Conservation (phyloP, 2,329 filamentous ascomycete genomes). For the Fusarium sambucinum region DNA sequence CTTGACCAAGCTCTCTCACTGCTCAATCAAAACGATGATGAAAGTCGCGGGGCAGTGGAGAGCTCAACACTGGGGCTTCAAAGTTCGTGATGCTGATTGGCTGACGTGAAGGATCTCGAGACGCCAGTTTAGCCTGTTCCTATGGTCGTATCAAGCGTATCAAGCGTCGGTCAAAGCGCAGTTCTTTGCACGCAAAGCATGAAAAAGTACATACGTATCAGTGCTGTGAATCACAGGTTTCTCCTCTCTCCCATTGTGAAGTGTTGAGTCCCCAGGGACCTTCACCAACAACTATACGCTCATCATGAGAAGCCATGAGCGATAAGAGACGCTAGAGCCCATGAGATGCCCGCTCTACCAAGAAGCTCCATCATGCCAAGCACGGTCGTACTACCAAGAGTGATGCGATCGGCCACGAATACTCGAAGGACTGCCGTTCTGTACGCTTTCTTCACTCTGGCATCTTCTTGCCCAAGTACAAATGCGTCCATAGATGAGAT, state of each 20-base stretch:
- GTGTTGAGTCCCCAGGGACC: not conserved
- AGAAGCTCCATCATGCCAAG: constrained; percentile 51
- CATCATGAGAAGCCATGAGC: constrained; percentile 27
- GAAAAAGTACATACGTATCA: not conserved
- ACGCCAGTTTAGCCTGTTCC: constrained; percentile 28
- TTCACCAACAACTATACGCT: not conserved
- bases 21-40: constrained; percentile 18
- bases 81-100: constrained; percentile 31
- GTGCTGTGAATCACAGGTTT: not conserved
- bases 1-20: constrained; percentile 12
- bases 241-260: not conserved
- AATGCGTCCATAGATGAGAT: constrained; percentile 66
- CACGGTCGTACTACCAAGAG: constrained; percentile 53
- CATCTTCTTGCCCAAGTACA: constrained; percentile 54
- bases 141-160: constrained; percentile 9
- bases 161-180: not conserved
- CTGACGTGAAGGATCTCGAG: constrained; percentile 1
- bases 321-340: constrained; percentile 46
- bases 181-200: not conserved
- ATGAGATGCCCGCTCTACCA: constrained; percentile 52
- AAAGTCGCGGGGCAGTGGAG: constrained; percentile 41
- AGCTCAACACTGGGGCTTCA: constrained; percentile 11
- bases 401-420: constrained; percentile 59
- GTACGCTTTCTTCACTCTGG: constrained; percentile 52
- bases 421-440: constrained; percentile 54